Evolutionary conservation across 805 yeast species (phyloP).

Genomic region (Pichia ethanolica): DNA sequence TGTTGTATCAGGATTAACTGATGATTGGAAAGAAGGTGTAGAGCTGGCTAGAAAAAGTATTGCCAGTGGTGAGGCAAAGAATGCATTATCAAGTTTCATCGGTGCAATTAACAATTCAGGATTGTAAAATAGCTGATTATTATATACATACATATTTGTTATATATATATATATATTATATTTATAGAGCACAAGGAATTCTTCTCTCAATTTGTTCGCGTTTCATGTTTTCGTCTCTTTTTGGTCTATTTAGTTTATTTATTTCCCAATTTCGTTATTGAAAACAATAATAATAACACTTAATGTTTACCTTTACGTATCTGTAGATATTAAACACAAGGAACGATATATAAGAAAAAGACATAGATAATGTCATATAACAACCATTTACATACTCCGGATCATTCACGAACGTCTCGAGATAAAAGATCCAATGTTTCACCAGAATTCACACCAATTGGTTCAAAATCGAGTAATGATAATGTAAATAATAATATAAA

Average conservation of each 20-base stretch:
- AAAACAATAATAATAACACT: no score
- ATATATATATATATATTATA: no score
- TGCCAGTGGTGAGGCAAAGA: conserved; percentile 55
- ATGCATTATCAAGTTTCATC: conserved; percentile 52
- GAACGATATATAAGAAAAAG: no score
- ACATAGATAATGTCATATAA: neutral
- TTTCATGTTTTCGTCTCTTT: no score
- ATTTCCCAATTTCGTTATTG: no score
- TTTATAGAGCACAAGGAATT: no score
- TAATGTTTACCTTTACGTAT: no score
- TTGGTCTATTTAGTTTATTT: no score
- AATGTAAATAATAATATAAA: neutral
- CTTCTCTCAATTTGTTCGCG: no score
- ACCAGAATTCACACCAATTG: conserved; percentile 13
- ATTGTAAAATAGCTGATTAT: conserved; percentile 6
- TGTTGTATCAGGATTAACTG: conserved; percentile 62
- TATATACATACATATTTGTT: neutral
- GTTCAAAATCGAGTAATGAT: conserved; percentile 4
- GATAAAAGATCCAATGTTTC: neutral
- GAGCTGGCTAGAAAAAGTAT: conserved; percentile 63
- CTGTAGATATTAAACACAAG: no score
- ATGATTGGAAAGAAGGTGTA: conserved; percentile 73
- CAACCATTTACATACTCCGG: neutral
- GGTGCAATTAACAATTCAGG: conserved; percentile 21
- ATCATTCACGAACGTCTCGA: neutral